Evolutionary conservation across 345 rosid genomes (phyloP), one percentile per base, ranked within the genome.

Genomic region (Salix exigua): DNA sequence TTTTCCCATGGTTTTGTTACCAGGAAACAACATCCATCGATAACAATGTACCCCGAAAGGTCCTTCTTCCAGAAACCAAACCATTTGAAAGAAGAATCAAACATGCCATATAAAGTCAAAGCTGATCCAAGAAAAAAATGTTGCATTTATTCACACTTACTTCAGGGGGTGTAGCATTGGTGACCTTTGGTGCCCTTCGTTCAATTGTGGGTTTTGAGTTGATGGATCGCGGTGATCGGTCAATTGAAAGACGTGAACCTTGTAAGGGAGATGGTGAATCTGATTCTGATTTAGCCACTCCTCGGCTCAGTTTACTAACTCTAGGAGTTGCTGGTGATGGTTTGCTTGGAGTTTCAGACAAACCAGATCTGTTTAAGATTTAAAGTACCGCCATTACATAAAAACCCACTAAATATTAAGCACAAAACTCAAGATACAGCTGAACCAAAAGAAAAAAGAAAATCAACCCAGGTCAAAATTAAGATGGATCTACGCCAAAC

Each of bases 331-430:
- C 92, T 5, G 91, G 89, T 50, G 96, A 82, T 71, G 87, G 76
- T 82, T 91, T 93, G 68, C 72, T 83, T 60, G 92, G 88, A 83
- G 98, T 87, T 82, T 96, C 98, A 30, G 89, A 85, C 66, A 88
- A 74, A 74, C 88, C 82, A 76, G 94, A 85, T 90, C 99, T 96
- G 91, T 70, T 68, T 79, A 76, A 75, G 73, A 81, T 61, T 72
- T 71, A 80, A 66, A 74, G 44, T 13, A 38, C 23, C 48, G 68
- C 46, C 51, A 75, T 26, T 64, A 68, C 74, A 76, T 26, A 74
- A 70, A 79, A 51, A 68, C 67, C 31, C 62, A 55, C 67, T 66
- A 67, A 21, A 35, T 14, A 42, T 12, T 18, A 68, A 75, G 66
- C 68, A 74, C 58, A 67, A 13, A 79, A 38, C 70, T 77, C 58